Conservation (phyloP, 805 yeast species). For the Nakazawaea ishiwadae region DNA sequence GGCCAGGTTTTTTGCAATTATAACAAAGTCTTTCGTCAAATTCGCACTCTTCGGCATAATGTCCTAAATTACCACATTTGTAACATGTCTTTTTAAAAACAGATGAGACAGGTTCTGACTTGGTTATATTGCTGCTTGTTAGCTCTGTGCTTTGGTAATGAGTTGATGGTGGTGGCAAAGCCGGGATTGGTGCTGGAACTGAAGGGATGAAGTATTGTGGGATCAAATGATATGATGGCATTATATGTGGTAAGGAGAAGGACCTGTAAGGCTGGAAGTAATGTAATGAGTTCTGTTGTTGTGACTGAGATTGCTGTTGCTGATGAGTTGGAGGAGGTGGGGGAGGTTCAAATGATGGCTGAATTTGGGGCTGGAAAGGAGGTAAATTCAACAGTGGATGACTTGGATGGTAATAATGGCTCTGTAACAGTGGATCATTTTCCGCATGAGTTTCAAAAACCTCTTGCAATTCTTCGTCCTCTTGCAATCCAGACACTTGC, state of each 20-base stretch:
- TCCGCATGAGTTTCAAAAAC: too few relatives aligned
- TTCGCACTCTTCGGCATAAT: conserved; percentile 24
- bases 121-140: neutral
- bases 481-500: too few relatives aligned
- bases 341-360: neutral
- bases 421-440: too few relatives aligned
- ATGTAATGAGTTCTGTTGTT: too few relatives aligned
- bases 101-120: conserved; percentile 16
- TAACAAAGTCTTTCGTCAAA: conserved; percentile 23
- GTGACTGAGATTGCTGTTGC: neutral
- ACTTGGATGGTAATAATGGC: neutral
- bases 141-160: too few relatives aligned
- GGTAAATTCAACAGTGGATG: conserved; percentile 11
- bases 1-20: conserved; percentile 27
- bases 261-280: conserved; percentile 7
- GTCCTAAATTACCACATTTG: conserved; percentile 27
- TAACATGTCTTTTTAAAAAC: conserved; percentile 25
- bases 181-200: too few relatives aligned
- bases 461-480: neutral
- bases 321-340: neutral
- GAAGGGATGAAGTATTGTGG: conserved; percentile 1
- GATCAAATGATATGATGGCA: conserved; percentile 9
- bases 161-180: too few relatives aligned
- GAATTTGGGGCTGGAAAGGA: conserved; percentile 5
- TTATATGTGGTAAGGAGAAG: conserved; percentile 6